Evolutionary conservation across 331 rosid species (phyloP).

Genomic region (Telfairia occidentalis): DNA sequence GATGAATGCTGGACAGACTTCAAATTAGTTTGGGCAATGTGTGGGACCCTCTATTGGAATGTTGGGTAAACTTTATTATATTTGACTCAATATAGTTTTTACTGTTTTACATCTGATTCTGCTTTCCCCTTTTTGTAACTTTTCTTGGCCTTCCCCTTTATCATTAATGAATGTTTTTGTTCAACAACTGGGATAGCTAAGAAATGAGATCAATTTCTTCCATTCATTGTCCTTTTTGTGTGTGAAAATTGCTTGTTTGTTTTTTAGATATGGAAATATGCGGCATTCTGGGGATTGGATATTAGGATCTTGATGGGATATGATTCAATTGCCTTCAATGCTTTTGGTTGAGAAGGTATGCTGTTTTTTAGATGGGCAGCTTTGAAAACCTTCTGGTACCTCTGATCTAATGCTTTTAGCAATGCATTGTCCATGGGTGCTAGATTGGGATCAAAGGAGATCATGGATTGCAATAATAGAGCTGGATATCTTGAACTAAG

Average conservation of each 20-base stretch:
- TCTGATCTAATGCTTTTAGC: constrained; percentile 91
- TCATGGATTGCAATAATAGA: constrained; percentile 86
- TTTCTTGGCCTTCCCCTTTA: neutral
- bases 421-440: constrained; percentile 97
- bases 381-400: constrained; percentile 77
- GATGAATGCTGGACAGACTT: neutral
- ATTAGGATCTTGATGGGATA: constrained; percentile 98
- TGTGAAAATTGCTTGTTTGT: constrained; percentile 66
- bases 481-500: constrained; percentile 79
- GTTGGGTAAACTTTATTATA: constrained; percentile 16
- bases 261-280: constrained; percentile 86
- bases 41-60: constrained; percentile 8
- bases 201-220: constrained; percentile 24
- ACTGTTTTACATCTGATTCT: neutral
- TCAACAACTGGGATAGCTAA: constrained; percentile 22
- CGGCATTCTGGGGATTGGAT: constrained; percentile 94
- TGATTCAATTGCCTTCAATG: constrained; percentile 94
- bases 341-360: constrained; percentile 98
- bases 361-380: constrained; percentile 84
- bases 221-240: constrained; percentile 39
- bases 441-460: constrained; percentile 92
- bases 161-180: constrained; percentile 18
- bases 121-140: neutral
- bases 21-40: constrained; percentile 9
- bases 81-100: constrained; percentile 4